Conservation (phyloP, 2,329 filamentous ascomycete genomes). For the Fusarium burgessii region DNA sequence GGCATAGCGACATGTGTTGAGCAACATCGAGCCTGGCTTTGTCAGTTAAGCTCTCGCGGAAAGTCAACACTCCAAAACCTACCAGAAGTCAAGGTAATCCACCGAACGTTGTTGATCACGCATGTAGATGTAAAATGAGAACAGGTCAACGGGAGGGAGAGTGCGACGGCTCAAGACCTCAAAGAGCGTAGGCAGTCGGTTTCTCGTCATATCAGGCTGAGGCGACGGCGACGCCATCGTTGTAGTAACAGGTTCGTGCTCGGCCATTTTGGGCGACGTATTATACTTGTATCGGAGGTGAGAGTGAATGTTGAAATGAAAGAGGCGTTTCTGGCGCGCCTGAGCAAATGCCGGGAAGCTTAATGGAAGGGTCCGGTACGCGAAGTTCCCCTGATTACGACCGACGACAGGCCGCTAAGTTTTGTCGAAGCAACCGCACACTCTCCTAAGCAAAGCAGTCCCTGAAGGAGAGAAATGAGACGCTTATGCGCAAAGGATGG, state of each 20-base stretch:
- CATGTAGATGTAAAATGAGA: slow-evolving; percentile 99
- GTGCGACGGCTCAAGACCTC: slow-evolving; percentile 95
- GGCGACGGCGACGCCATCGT: slow-evolving; percentile 61
- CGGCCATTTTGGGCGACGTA: slow-evolving; percentile 42
- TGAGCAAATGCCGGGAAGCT: slow-evolving; percentile 32
- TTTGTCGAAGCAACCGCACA: slow-evolving; percentile 33
- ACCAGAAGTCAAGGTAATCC: slow-evolving; percentile 99
- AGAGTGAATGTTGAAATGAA: slow-evolving; percentile 34
- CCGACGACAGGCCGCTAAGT: slow-evolving; percentile 17
- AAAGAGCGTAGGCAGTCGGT: slow-evolving; percentile 92
- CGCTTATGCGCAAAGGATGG: slow-evolving; percentile 35
- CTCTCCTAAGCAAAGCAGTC: slow-evolving; percentile 23
- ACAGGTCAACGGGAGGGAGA: slow-evolving; percentile 94
- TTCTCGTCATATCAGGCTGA: slow-evolving; percentile 73
- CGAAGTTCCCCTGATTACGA: slow-evolving; percentile 40
- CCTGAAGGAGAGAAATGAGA: slow-evolving; percentile 15
- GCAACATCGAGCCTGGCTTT: slow-evolving; percentile 91
- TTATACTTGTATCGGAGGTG: slow-evolving; percentile 9
- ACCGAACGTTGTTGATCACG: slow-evolving; percentile 97
- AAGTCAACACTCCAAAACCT: slow-evolving; percentile 48
- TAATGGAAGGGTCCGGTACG: slow-evolving; percentile 31
- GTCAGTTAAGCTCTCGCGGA: slow-evolving; percentile 26
- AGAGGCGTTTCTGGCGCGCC: slow-evolving; percentile 29
- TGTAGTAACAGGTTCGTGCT: slow-evolving; percentile 44
- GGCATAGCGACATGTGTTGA: slow-evolving; percentile 97